Percentiles rank a stretch among this genome's conserved stretches.
These are phyloP conservation scores for Psilocybe mexicana DNA, from an alignment of 1,284 basidiomycete genomes.

Conservation along the genomic window DNA sequence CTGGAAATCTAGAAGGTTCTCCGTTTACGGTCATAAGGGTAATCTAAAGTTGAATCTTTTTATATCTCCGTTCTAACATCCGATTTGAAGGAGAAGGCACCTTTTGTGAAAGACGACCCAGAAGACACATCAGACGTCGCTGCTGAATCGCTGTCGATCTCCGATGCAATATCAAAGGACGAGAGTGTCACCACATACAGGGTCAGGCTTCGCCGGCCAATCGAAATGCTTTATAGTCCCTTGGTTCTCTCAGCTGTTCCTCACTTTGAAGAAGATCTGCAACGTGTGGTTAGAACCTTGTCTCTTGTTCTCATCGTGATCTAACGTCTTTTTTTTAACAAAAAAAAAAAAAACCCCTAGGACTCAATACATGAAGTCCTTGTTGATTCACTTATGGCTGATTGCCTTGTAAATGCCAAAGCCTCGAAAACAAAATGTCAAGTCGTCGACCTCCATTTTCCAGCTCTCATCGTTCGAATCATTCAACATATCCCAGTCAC, in stretches of 20 bases:
- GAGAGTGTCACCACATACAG: conserved; percentile 34
- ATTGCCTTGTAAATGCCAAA: conserved; percentile 35
- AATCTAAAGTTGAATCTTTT: neutral
- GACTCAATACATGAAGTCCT: conserved; percentile 40
- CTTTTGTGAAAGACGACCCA: conserved; percentile 9
- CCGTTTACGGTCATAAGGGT: conserved; percentile 38
- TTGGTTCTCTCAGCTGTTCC: conserved; percentile 39
- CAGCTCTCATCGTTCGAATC: conserved; percentile 33
- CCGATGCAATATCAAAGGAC: conserved; percentile 21
- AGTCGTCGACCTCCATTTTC: conserved; percentile 36
- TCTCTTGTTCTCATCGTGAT: neutral
- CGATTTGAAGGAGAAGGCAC: conserved; percentile 12
- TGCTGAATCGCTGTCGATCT: conserved; percentile 2
- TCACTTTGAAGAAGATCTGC: conserved; percentile 44
- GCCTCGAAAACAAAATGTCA: conserved; percentile 21
- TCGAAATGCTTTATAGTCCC: conserved; percentile 46
- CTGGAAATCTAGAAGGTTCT: conserved; percentile 35
- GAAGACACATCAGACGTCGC: neutral
- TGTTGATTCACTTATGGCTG: conserved; percentile 47
- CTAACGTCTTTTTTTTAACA: neutral
- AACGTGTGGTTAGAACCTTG: conserved; percentile 37
- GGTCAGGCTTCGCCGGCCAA: conserved; percentile 32
- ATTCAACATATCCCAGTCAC: conserved; percentile 38
- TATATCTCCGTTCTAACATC: neutral
- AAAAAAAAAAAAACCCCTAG: neutral